These are phyloP conservation scores for Racocetra persica DNA, from an alignment of 371 early-diverging fungal genomes.

Conservation along the genomic window DNA sequence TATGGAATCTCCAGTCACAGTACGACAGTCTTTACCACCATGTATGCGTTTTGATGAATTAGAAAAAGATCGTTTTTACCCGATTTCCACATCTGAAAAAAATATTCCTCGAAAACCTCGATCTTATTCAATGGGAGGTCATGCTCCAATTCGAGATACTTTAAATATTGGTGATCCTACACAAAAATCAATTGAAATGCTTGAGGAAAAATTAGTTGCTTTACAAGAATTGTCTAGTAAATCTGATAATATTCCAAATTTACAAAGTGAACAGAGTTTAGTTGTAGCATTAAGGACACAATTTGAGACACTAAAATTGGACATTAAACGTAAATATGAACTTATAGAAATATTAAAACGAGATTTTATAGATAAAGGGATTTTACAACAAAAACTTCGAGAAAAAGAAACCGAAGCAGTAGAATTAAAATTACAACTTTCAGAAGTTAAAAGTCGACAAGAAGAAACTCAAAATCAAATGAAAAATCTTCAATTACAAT, in stretches of 20 bases:
- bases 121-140: background rate
- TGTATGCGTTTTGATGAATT: background rate
- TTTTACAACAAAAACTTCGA: constrained; percentile 35
- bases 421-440: constrained; percentile 20
- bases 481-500: constrained; percentile 4
- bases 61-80: background rate
- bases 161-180: constrained; percentile 32
- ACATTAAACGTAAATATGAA: constrained; percentile 40
- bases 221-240: constrained; percentile 38
- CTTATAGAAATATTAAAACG: constrained; percentile 36
- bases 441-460: constrained; percentile 14
- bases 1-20: too few relatives aligned
- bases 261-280: constrained; percentile 10
- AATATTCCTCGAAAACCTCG: background rate
- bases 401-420: constrained; percentile 34
- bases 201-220: constrained; percentile 35
- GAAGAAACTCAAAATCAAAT: constrained; percentile 29
- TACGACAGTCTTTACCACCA: background rate
- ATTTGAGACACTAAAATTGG: constrained; percentile 29
- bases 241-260: background rate
- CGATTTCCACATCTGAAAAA: background rate
- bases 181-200: constrained; percentile 27
- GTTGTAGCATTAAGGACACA: constrained; percentile 20
- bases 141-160: constrained; percentile 3
- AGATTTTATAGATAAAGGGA: constrained; percentile 31